A percentile compares a stretch with the other conserved stretches of the same genome.
Evolutionary conservation across 768 basidiomycete genomes (phyloP).

Genomic region (Podaxis rugospora): DNA sequence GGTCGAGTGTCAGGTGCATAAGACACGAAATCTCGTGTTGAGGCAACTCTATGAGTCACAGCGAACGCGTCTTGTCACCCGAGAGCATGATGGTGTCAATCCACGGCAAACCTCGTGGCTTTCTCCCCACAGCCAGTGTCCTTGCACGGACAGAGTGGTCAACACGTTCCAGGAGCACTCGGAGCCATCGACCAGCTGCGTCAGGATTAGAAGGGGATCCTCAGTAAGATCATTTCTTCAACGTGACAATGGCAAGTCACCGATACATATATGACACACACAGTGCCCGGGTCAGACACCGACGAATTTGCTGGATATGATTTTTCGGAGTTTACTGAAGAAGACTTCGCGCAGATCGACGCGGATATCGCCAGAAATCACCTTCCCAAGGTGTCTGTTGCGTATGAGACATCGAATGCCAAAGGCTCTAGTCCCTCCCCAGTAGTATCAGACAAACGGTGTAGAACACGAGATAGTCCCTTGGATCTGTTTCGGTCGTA

Average conservation of each 20-base stretch:
- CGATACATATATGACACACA: neutral
- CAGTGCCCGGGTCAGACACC: conserved; percentile 21
- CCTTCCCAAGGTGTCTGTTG: conserved; percentile 7
- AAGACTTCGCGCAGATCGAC: conserved; percentile 52
- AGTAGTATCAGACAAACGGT: neutral
- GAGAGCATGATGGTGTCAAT: neutral
- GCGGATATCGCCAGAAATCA: conserved; percentile 23
- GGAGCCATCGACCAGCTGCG: neutral
- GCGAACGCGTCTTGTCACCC: neutral
- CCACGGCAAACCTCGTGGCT: neutral
- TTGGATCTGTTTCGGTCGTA: conserved; percentile 39
- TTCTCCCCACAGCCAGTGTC: neutral
- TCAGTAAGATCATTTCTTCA: neutral
- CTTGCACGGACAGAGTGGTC: neutral
- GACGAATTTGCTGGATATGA: conserved; percentile 39
- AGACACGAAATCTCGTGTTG: too few species aligned
- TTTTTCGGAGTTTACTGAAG: conserved; percentile 52
- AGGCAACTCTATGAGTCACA: too few species aligned
- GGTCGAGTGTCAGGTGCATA: too few species aligned
- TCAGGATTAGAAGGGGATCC: neutral
- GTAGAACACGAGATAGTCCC: neutral
- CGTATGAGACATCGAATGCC: neutral
- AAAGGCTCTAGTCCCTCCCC: neutral
- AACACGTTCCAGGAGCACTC: neutral
- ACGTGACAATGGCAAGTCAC: neutral